Conservation (phyloP, 2,329 filamentous ascomycete genomes). For the Amauroascus verrucosus region DNA sequence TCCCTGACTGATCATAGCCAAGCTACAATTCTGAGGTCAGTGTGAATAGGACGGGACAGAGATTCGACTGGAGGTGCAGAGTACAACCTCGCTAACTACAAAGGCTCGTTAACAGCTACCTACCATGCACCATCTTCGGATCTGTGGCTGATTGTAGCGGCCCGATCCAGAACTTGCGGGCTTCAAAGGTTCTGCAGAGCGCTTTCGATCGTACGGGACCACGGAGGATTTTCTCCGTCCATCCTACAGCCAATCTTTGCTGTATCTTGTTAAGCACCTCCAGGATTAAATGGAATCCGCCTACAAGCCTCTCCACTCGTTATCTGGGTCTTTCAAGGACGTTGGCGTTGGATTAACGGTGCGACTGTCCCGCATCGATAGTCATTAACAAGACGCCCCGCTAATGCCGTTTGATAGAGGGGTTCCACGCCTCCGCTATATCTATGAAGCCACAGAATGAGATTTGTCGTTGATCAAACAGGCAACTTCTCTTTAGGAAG, state of each 20-base stretch:
- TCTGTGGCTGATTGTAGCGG: conserved; percentile 7
- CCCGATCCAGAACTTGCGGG: conserved; percentile 9
- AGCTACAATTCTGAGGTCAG: background rate
- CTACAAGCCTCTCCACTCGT: background rate
- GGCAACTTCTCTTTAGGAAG: no score
- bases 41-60: conserved; percentile 3
- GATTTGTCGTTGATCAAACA: no score
- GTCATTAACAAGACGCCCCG: background rate
- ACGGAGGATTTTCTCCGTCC: background rate
- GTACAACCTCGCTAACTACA: conserved; percentile 5
- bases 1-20: background rate
- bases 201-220: background rate
- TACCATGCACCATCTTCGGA: background rate
- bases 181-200: background rate
- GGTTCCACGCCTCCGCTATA: no score
- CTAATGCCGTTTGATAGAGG: no score
- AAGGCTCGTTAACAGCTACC: background rate
- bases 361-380: background rate
- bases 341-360: conserved; percentile 7
- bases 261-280: conserved; percentile 1
- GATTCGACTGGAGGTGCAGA: background rate
- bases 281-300: background rate
- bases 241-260: conserved; percentile 7
- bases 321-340: background rate
- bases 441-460: no score